These are phyloP conservation scores for Aspergillus oerlinghausenensis DNA, from an alignment of 2,329 filamentous ascomycete species.

Conservation along the genomic window DNA sequence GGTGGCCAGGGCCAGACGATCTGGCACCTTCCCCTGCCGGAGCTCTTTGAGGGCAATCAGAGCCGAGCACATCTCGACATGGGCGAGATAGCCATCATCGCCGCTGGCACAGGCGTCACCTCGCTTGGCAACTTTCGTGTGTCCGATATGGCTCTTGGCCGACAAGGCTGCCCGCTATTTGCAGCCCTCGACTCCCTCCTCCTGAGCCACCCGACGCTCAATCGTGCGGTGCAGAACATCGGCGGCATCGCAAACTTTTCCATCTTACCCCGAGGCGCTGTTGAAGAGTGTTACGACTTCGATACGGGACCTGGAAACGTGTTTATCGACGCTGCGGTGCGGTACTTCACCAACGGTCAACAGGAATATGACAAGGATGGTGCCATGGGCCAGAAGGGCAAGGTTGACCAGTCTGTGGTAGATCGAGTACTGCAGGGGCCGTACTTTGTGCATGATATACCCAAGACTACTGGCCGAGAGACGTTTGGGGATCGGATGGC, in stretches of 20 bases:
- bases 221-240: constrained; percentile 55
- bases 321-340: constrained; percentile 44
- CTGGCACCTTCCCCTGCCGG: too few relatives aligned
- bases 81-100: too few relatives aligned
- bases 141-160: constrained; percentile 45
- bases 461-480: constrained; percentile 54
- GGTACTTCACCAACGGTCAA: constrained; percentile 47
- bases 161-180: constrained; percentile 50
- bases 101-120: too few relatives aligned
- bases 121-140: constrained; percentile 43
- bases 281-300: too few relatives aligned
- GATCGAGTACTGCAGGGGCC: constrained; percentile 44
- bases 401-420: constrained; percentile 45
- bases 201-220: constrained; percentile 50
- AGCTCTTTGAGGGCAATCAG: too few relatives aligned
- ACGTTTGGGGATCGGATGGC: constrained; percentile 52
- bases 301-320: too few relatives aligned
- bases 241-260: constrained; percentile 55
- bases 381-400: constrained; percentile 43
- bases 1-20: too few relatives aligned
- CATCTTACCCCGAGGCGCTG: constrained; percentile 46
- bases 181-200: constrained; percentile 52
- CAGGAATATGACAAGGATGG: constrained; percentile 48
- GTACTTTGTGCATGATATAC: constrained; percentile 48
- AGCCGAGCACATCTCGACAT: too few relatives aligned